These are phyloP conservation scores for Penicillium lagena DNA, from an alignment of 495 filamentous ascomycete genomes.

Conservation along the genomic window DNA sequence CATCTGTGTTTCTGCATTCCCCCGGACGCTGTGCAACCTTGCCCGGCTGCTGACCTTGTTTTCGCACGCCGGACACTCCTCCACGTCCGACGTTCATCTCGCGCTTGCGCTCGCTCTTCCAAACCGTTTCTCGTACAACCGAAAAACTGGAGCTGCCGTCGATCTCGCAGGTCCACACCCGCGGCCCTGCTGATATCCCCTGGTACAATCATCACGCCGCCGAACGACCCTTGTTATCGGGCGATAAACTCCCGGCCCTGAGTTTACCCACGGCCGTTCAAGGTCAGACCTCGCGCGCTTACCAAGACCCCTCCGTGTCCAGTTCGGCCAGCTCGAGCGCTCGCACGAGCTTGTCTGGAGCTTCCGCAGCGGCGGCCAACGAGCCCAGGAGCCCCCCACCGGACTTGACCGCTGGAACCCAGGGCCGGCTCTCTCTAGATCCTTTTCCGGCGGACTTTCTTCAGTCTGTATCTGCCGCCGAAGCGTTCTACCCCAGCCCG, in stretches of 20 bases:
- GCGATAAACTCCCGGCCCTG: conserved; percentile 73
- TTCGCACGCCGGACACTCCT: conserved; percentile 22
- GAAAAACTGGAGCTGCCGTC: conserved; percentile 98
- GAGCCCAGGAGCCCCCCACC: conserved; percentile 31
- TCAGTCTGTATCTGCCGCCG: conserved; percentile 20
- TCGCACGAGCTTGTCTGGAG: conserved; percentile 33
- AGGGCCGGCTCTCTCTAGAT: conserved; percentile 33
- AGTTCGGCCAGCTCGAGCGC: conserved; percentile 26
- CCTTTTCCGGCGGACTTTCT: conserved; percentile 30
- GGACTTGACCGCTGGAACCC: conserved; percentile 25
- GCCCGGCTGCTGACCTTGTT: conserved; percentile 5
- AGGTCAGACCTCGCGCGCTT: conserved; percentile 46
- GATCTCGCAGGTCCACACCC: conserved; percentile 83
- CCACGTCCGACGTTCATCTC: conserved; percentile 17
- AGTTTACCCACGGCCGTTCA: conserved; percentile 61
- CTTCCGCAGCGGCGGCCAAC: conserved; percentile 18
- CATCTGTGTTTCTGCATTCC: not conserved
- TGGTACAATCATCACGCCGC: conserved; percentile 70
- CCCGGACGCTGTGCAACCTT: conserved; percentile 6
- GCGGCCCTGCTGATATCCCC: conserved; percentile 73
- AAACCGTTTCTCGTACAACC: conserved; percentile 52
- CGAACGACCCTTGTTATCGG: conserved; percentile 60
- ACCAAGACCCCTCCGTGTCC: conserved; percentile 28
- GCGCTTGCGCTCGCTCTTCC: conserved; percentile 19
- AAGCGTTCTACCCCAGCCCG: conserved; percentile 33